Evolutionary conservation across 2,329 filamentous ascomycete species (phyloP), one percentile per base, ranked within the genome.

Genomic region (Bipolaris bicolor): DNA sequence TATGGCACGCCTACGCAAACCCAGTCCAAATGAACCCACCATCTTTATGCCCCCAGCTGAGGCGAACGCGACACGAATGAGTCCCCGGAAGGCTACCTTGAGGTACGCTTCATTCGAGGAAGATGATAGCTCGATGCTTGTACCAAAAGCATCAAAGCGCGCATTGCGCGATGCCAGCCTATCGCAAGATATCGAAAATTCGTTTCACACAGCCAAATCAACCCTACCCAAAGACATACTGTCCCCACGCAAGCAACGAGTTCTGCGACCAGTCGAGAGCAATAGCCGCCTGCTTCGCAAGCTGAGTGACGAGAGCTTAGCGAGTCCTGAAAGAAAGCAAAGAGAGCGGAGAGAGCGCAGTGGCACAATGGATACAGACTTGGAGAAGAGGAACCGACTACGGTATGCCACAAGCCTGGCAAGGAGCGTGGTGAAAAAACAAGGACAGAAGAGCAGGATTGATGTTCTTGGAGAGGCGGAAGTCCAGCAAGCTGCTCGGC

Each of bases 1-100:
- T 15, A 76, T 76, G 73, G 73, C 73, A 46, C 73, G 73, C 48
- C 65, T 76, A 22, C 73, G 72, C 46, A 75, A 75, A 56, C 62
- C 71, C 3, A 69, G 66, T 33, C 62, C 65, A 29, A 57, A 67
- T 26, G 70, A 75, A 36, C 56, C 65, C 7, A 63, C 60, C 44
- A 57, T 66, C 31, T 51, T 67, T 31, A 62, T 63, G 48, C 63
- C 65, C 6, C 54, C 63, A 24, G 52, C 61, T 1, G 55, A 66
- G 22, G 40, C 62, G 34, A 65, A 59, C 49, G 41, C 63, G 11
- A 68, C 62, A 10, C 68, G 71, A 29, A 58, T 64, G 5, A 73
- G 69, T 36, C 71, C 73, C 4, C 67, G 71, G 33, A 75, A 73
- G 57, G 54, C 65, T 3, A 58, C 63, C 0, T 44, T 56, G 5